These are phyloP conservation scores for Chaetomium globosum DNA, from an alignment of 2,329 filamentous ascomycete genomes.

Conservation along the genomic window DNA sequence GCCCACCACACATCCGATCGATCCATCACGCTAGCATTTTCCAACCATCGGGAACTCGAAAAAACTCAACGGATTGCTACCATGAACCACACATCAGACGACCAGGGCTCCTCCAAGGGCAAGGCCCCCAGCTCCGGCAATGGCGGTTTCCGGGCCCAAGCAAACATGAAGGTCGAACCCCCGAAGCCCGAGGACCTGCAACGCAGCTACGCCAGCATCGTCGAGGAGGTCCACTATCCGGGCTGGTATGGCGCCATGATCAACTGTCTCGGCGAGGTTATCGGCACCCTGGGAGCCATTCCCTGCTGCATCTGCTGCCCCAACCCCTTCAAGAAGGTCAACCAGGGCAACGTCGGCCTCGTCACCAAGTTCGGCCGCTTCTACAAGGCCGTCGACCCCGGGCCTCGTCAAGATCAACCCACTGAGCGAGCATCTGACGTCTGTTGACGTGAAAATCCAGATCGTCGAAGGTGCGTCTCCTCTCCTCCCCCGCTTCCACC, in stretches of 20 bases:
- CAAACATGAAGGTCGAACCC: slow-evolving; percentile 72
- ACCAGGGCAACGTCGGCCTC: slow-evolving; percentile 91
- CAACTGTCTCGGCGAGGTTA: slow-evolving; percentile 65
- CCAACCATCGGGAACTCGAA: neutral
- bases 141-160: slow-evolving; percentile 53
- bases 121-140: slow-evolving; percentile 28
- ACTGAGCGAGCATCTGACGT: slow-evolving; percentile 82
- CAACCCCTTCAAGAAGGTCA: slow-evolving; percentile 92
- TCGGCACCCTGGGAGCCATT: slow-evolving; percentile 81
- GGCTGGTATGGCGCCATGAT: slow-evolving; percentile 89
- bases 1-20: neutral
- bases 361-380: slow-evolving; percentile 88
- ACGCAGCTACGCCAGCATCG: slow-evolving; percentile 70
- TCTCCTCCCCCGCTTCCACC: neutral
- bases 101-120: slow-evolving; percentile 30
- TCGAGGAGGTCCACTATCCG: slow-evolving; percentile 66
- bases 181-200: slow-evolving; percentile 83
- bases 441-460: slow-evolving; percentile 99
- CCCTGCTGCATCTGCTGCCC: slow-evolving; percentile 91
- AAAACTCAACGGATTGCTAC: neutral
- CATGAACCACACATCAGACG: slow-evolving; percentile 18
- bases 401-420: slow-evolving; percentile 98
- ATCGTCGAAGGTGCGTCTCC: slow-evolving; percentile 65
- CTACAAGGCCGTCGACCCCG: slow-evolving; percentile 92
- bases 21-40: neutral